Conservation (phyloP, 306 rosid genomes). For the Argentina anserina region DNA sequence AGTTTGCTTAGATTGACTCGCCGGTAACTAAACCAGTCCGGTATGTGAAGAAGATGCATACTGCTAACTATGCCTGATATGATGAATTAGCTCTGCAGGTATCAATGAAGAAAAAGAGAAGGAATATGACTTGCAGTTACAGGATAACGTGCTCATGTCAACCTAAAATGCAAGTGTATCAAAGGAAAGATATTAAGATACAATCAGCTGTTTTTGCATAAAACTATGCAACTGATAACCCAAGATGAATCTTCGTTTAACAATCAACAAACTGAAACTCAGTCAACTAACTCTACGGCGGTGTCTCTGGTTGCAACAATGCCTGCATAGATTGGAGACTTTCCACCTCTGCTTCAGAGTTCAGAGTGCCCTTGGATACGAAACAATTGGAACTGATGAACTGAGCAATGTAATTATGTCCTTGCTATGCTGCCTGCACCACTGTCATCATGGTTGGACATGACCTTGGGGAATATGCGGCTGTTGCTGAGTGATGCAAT, state of each 20-base stretch:
- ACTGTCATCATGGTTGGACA: background rate
- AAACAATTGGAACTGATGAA: background rate
- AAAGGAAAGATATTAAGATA: background rate
- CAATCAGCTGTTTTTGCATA: background rate
- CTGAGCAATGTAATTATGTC: background rate
- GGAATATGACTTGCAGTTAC: background rate
- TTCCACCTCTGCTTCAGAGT: background rate
- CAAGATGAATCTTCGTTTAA: background rate
- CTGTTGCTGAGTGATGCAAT: constrained; percentile 94
- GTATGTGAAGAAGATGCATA: no score
- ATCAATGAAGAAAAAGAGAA: background rate
- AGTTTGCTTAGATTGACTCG: no score
- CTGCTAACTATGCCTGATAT: background rate
- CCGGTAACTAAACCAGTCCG: background rate
- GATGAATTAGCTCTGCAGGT: background rate
- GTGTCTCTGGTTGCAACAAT: background rate
- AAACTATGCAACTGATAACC: background rate
- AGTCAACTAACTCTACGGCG: background rate
- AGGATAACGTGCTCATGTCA: background rate
- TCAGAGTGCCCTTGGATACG: background rate
- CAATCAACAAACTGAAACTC: background rate
- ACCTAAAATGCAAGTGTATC: background rate
- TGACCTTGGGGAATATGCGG: constrained; percentile 36
- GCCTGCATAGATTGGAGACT: background rate
- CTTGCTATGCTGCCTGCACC: background rate